Evolutionary conservation across 2,329 filamentous ascomycete species (phyloP).

Genomic region (Trichoderma pleuroti): DNA sequence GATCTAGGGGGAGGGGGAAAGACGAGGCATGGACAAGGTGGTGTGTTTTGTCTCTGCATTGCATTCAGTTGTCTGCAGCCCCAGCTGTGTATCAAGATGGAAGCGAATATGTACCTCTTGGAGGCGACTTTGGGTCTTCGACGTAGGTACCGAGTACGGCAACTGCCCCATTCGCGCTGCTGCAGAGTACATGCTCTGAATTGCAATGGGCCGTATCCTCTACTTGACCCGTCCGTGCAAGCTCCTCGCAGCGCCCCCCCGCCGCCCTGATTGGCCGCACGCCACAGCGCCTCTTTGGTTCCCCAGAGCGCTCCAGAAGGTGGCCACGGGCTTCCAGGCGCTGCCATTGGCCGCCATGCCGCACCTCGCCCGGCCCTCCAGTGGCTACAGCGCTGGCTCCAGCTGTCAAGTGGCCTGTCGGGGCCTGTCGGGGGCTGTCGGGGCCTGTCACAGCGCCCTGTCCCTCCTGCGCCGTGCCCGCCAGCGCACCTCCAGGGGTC

Average conservation of each 20-base stretch:
- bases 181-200: neutral
- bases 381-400: neutral
- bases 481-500: conserved; percentile 14
- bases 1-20: neutral
- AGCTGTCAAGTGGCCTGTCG: neutral
- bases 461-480: neutral
- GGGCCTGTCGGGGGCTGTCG: neutral
- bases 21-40: neutral
- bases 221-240: neutral
- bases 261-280: conserved; percentile 10
- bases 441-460: conserved; percentile 11
- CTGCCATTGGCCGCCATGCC: conserved; percentile 13
- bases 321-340: neutral
- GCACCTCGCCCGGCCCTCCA: neutral
- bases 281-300: conserved; percentile 2
- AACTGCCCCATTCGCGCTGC: neutral
- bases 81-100: neutral
- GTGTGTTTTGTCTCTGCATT: neutral
- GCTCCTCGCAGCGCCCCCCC: neutral
- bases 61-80: neutral
- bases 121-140: no score
- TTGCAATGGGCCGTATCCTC: neutral
- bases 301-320: neutral
- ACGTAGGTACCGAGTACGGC: neutral
- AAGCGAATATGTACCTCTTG: neutral